Conservation (phyloP, 192 early-diverging fungal genomes). For the Glomus cerebriforme region DNA sequence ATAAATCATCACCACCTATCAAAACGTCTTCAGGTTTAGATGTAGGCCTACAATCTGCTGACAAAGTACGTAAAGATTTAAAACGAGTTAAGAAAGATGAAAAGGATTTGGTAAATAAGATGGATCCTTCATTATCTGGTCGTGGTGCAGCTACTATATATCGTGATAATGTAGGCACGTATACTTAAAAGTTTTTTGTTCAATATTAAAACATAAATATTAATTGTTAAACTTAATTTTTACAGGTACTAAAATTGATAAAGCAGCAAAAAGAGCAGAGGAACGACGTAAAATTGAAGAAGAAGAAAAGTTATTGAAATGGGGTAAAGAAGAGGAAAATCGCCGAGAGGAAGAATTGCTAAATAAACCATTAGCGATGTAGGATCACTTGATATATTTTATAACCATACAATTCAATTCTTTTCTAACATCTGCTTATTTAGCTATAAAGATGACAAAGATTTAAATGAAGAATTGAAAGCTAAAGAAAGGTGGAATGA, state of each 20-base stretch:
- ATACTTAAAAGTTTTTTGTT: background rate
- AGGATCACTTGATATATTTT: slow-evolving; percentile 7
- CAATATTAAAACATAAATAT: background rate
- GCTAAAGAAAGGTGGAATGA: slow-evolving; percentile 65
- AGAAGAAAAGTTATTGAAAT: slow-evolving; percentile 56
- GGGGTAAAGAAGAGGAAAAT: slow-evolving; percentile 55
- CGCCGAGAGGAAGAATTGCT: slow-evolving; percentile 44
- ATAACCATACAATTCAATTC: background rate
- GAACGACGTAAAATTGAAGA: slow-evolving; percentile 49
- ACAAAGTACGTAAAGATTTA: slow-evolving; percentile 30
- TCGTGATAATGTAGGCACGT: slow-evolving; percentile 43
- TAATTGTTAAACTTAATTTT: slow-evolving; percentile 10
- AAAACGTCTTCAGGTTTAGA: slow-evolving; percentile 34
- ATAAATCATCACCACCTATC: slow-evolving; percentile 27
- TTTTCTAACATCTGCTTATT: background rate
- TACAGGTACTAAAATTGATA: slow-evolving; percentile 50
- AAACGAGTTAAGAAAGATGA: slow-evolving; percentile 28
- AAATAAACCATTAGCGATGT: slow-evolving; percentile 56
- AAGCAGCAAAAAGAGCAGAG: slow-evolving; percentile 43
- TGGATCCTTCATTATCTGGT: slow-evolving; percentile 36
- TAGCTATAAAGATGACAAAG: slow-evolving; percentile 63
- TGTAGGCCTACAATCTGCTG: slow-evolving; percentile 38
- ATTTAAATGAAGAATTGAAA: slow-evolving; percentile 64
- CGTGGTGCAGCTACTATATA: slow-evolving; percentile 43
- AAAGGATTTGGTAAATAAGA: slow-evolving; percentile 1